phyloP scores from a whole-genome alignment of 306 rosid genomes.

The Quillaja saponaria region DNA sequence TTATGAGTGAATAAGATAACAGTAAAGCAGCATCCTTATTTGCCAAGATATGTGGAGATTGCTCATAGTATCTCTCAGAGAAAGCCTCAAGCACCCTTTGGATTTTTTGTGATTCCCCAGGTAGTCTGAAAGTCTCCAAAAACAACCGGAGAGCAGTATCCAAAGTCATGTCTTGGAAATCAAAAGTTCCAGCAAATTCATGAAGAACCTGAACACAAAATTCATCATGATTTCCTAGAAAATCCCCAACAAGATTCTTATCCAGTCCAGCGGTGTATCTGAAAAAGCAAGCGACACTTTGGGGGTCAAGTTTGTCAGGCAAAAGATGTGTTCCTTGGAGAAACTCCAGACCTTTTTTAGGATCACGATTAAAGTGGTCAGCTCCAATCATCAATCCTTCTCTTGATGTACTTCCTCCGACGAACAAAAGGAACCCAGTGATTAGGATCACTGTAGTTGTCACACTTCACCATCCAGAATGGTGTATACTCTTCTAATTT shows the following conservation, averaged over 20 bases:
- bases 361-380: constrained; percentile 98
- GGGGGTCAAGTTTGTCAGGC: constrained; percentile 98
- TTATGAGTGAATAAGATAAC: constrained; percentile 81
- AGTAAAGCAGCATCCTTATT: constrained; percentile 98
- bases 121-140: constrained; percentile 90
- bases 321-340: constrained; percentile 97
- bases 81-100: constrained; percentile 99
- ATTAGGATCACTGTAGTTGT: constrained; percentile 80
- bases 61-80: constrained; percentile 97
- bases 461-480: constrained; percentile 98
- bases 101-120: constrained; percentile 98
- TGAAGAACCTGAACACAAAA: constrained; percentile 98
- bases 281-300: constrained; percentile 98
- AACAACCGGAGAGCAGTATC: constrained; percentile 94
- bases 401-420: constrained; percentile 85
- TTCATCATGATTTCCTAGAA: constrained; percentile 92
- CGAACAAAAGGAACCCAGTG: constrained; percentile 90
- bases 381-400: constrained; percentile 99
- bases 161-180: constrained; percentile 95
- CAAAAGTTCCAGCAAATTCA: constrained; percentile 97
- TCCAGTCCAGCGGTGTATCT: constrained; percentile 97
- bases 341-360: constrained; percentile 96
- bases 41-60: constrained; percentile 81
- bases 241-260: constrained; percentile 98
- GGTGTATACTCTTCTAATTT: constrained; percentile 85